Evolutionary conservation across 2,329 filamentous ascomycete species (phyloP).

Genomic region (Nigrospora osmanthi): DNA sequence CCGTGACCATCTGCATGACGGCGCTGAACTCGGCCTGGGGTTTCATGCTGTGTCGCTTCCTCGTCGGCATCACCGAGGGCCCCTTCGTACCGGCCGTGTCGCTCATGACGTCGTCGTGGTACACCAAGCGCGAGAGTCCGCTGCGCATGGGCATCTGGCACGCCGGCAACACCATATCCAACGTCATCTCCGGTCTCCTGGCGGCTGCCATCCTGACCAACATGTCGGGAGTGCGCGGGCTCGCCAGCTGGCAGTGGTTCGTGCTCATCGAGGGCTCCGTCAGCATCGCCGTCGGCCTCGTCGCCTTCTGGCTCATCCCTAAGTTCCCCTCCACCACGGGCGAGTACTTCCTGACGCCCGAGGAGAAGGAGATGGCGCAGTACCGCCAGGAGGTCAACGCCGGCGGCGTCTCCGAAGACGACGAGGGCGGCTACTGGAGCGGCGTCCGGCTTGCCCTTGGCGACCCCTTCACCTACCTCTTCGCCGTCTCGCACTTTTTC

Average conservation of each 20-base stretch:
- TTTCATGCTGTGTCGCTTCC: conserved; percentile 22
- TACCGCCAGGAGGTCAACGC: conserved; percentile 25
- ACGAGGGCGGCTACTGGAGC: conserved; percentile 29
- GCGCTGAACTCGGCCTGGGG: conserved; percentile 21
- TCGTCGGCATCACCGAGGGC: conserved; percentile 21
- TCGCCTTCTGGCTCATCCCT: conserved; percentile 26
- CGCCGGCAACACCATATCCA: conserved; percentile 35
- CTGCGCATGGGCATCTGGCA: conserved; percentile 36
- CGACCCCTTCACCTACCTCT: conserved; percentile 29
- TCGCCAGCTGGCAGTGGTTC: conserved; percentile 33
- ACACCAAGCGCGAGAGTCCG: conserved; percentile 34
- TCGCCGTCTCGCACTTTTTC: conserved; percentile 28
- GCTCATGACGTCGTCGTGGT: conserved; percentile 38
- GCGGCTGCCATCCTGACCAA: conserved; percentile 34
- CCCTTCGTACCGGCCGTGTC: conserved; percentile 38
- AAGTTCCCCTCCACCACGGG: conserved; percentile 26
- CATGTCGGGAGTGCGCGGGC: conserved; percentile 27
- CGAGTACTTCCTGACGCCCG: conserved; percentile 22
- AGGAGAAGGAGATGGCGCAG: conserved; percentile 29
- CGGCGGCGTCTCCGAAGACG: conserved; percentile 25
- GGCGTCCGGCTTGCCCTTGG: conserved; percentile 23
- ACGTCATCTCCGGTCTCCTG: conserved; percentile 33
- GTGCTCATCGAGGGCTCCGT: conserved; percentile 28
- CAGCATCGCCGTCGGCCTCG: conserved; percentile 21
- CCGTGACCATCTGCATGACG: conserved; percentile 35